phyloP scores from a whole-genome alignment of 2,329 filamentous ascomycete genomes.

The Helicocarpus griseus region DNA sequence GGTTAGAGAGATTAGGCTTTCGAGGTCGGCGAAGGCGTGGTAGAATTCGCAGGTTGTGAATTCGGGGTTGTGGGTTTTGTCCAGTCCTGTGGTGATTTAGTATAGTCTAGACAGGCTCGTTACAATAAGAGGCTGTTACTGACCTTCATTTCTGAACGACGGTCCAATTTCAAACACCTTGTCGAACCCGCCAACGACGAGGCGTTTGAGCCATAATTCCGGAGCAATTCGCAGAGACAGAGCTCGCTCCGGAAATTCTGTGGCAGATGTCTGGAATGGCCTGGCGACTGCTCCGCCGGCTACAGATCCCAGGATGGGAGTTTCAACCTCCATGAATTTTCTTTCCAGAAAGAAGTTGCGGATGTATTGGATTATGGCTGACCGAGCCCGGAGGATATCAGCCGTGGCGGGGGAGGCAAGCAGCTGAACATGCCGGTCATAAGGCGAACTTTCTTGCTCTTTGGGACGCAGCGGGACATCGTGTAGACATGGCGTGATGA shows the following conservation, averaged over 20 bases:
- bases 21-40: slow-evolving; percentile 68
- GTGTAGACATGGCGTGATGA: slow-evolving; percentile 70
- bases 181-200: slow-evolving; percentile 82
- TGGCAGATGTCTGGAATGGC: slow-evolving; percentile 72
- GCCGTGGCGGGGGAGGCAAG: slow-evolving; percentile 61
- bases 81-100: slow-evolving; percentile 54
- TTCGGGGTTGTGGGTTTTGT: slow-evolving; percentile 89
- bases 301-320: slow-evolving; percentile 71
- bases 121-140: too few species aligned
- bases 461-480: slow-evolving; percentile 62
- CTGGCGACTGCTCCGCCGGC: slow-evolving; percentile 83
- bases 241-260: slow-evolving; percentile 61
- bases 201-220: slow-evolving; percentile 86
- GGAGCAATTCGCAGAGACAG: slow-evolving; percentile 81
- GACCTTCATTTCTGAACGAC: slow-evolving; percentile 84
- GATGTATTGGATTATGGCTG: slow-evolving; percentile 63
- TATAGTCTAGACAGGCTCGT: too few species aligned
- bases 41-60: slow-evolving; percentile 99
- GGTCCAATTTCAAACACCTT: slow-evolving; percentile 88
- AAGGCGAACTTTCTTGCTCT: slow-evolving; percentile 61
- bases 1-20: slow-evolving; percentile 65
- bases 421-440: slow-evolving; percentile 77
- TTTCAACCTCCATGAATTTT: slow-evolving; percentile 78
- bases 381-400: slow-evolving; percentile 64
- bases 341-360: slow-evolving; percentile 62